phyloP scores from a whole-genome alignment of 257 asterid species.

The Solanum pimpinellifolium region DNA sequence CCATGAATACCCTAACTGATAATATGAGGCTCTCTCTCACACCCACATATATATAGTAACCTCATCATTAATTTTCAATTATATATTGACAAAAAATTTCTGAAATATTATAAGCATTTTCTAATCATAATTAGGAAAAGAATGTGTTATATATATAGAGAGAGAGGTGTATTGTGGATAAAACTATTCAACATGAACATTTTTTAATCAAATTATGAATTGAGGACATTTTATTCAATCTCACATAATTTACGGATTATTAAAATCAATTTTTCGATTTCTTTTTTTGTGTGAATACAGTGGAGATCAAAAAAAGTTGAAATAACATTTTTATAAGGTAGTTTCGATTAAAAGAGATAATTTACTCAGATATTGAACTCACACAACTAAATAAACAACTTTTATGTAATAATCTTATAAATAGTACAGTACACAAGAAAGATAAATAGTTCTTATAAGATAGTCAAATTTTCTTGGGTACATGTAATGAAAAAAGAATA shows the following conservation, averaged over 20 bases:
- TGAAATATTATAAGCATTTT: too few relatives aligned
- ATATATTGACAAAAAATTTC: too few relatives aligned
- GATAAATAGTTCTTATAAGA: background rate
- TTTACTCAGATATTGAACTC: background rate
- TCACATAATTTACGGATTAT: background rate
- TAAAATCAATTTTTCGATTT: too few relatives aligned
- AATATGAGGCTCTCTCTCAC: too few relatives aligned
- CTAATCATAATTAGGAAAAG: too few relatives aligned
- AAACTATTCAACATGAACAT: background rate
- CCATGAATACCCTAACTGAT: too few relatives aligned
- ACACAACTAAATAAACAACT: background rate
- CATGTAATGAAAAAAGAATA: background rate
- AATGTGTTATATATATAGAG: too few relatives aligned
- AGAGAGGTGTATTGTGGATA: background rate
- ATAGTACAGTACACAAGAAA: background rate
- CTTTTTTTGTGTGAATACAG: background rate
- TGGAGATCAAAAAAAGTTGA: background rate
- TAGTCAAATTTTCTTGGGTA: background rate
- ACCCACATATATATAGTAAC: too few relatives aligned
- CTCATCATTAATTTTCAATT: background rate
- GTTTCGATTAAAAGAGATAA: background rate
- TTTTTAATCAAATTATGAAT: background rate
- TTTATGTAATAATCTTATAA: background rate
- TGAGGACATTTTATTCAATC: background rate
- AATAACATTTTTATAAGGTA: background rate